Conservation (phyloP, 176 grass and related monocot genomes). For the Rhipidocladum racemiflorum region DNA sequence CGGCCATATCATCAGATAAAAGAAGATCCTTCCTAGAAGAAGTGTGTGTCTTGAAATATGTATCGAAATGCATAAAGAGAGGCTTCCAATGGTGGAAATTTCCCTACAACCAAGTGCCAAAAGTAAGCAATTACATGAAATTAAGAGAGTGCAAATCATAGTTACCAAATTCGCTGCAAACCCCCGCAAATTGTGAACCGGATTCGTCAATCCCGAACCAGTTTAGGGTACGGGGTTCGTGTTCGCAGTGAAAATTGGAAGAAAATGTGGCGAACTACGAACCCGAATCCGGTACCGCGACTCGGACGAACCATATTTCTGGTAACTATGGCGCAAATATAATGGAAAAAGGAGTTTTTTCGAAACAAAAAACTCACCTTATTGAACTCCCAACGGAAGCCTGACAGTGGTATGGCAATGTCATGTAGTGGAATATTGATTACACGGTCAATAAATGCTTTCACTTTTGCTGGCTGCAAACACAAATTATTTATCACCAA, state of each 20-base stretch:
- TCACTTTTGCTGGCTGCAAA: constrained; percentile 90
- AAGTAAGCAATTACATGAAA: constrained; percentile 27
- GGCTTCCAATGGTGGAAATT: constrained; percentile 99
- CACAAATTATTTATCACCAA: constrained; percentile 37
- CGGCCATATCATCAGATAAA: constrained; percentile 71
- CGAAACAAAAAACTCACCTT: constrained; percentile 55
- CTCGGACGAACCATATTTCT: no score
- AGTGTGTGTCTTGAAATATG: constrained; percentile 89
- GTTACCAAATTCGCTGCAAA: no score
- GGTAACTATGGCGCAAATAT: background rate
- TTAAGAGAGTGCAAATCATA: background rate
- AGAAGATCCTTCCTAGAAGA: constrained; percentile 91
- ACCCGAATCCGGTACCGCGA: no score
- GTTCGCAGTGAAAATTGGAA: no score
- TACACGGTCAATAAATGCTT: constrained; percentile 96
- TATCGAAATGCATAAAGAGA: constrained; percentile 91
- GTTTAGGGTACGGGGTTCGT: no score
- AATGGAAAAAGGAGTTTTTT: background rate
- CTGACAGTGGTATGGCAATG: constrained; percentile 93
- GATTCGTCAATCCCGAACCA: no score
- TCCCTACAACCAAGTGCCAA: constrained; percentile 51
- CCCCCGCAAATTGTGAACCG: no score
- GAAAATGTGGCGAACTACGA: no score
- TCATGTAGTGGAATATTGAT: constrained; percentile 95
- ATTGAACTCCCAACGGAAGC: constrained; percentile 90